Evolutionary conservation across 2,329 filamentous ascomycete genomes (phyloP), one percentile per base, ranked within the genome.

Genomic region (Microsporum canis): DNA sequence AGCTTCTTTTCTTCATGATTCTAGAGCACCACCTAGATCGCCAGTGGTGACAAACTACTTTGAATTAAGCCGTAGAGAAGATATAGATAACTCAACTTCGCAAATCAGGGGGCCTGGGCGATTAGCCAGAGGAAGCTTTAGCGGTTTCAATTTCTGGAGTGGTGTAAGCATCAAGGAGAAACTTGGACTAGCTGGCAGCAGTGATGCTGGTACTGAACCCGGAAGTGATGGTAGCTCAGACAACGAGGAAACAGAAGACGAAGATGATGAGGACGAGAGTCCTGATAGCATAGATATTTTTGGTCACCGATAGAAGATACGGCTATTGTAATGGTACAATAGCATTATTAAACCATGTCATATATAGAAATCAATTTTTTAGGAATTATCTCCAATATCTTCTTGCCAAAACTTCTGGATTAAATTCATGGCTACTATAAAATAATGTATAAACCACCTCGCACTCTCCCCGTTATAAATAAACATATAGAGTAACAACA

Each of bases 301-400:
- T 66, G 80, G 80, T 8, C 80, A 83, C 71, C 73, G 77, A 64
- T 82, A 69, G 75, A 61, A 36, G 17, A 8, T n/a, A 23, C 7
- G 14, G 31, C 33, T n/a, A 43, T 43, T 43, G 29, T 55, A 23
- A 55, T 14, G 39, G 39, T 5, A 23, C 4, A 38, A 29, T 12
- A 12, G 8, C 10, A 33, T 51, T 14, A 51, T 39, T 12, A 39
- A 12, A 12, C 14, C 14, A 6, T 3, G 8, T 3, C 8, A 39
- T 39, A 31, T 31, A 14, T 12, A 31, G 45, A 14, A 51, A 51
- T 12, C 7, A n/a, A 12, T 14, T 51, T 12, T 23, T 23, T 12
- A 31, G 45, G 5, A 51, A 51, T 12, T 5, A 33, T 3, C 3
- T 51, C 8, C 4, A 5, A 51, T 2, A 14, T 27, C 5, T 8